A percentile compares a stretch with the other conserved stretches of the same genome.
These are phyloP conservation scores for Berberis thunbergii DNA, from an alignment of 164 flowering plant species.

Conservation along the genomic window DNA sequence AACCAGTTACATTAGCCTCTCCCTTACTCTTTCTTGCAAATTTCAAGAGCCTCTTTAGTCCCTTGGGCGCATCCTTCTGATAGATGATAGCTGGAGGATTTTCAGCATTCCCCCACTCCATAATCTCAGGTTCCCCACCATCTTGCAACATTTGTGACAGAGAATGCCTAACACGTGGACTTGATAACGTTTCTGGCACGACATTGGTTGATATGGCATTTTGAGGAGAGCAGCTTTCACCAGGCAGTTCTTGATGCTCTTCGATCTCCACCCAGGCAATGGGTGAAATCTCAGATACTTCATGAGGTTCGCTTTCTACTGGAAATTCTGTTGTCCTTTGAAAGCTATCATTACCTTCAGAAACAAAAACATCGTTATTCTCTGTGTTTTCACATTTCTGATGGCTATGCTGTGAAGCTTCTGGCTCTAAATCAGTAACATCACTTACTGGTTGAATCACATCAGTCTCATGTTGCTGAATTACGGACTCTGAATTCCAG, in stretches of 20 bases:
- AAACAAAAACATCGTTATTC: constrained; percentile 21
- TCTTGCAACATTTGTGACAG: constrained; percentile 91
- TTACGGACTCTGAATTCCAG: constrained; percentile 15
- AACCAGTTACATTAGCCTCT: constrained; percentile 46
- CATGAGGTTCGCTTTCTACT: constrained; percentile 28
- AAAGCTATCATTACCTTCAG: constrained; percentile 18
- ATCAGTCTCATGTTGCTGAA: constrained; percentile 23
- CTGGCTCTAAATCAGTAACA: constrained; percentile 25
- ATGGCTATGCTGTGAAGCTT: constrained; percentile 19
- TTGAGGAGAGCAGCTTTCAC: constrained; percentile 18
- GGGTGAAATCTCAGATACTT: constrained; percentile 55
- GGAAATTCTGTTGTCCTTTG: constrained; percentile 19
- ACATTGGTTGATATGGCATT: constrained; percentile 21
- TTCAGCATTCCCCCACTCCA: constrained; percentile 89
- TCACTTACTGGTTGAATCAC: constrained; percentile 6
- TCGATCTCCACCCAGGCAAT: constrained; percentile 71
- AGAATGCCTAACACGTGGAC: constrained; percentile 75
- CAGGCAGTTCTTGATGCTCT: constrained; percentile 35
- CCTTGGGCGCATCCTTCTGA: constrained; percentile 84
- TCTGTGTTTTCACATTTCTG: constrained; percentile 20
- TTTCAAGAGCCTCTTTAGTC: constrained; percentile 81
- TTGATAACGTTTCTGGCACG: constrained; percentile 30
- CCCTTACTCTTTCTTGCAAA: constrained; percentile 81
- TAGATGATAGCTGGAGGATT: constrained; percentile 56
- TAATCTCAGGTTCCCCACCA: constrained; percentile 53